Evolutionary conservation across 2,329 filamentous ascomycete genomes (phyloP), one percentile per base, ranked within the genome.

Genomic region (Fusarium stilboides): DNA sequence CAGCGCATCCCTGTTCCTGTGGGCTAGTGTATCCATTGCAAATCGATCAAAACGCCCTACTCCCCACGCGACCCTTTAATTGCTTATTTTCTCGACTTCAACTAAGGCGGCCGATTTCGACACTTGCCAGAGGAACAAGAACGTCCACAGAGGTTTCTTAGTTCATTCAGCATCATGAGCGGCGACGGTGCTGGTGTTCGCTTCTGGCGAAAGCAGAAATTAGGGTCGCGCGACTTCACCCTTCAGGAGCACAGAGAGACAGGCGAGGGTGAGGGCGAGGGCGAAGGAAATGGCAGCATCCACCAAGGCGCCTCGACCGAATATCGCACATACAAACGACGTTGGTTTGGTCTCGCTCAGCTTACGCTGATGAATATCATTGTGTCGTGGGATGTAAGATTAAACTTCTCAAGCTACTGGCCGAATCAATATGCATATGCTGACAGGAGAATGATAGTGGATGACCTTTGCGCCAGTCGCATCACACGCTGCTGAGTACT

Each of bases 341-440:
- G 96, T 44, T 99, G 94, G 90, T 92, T 97, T 78, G 96, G 96
- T 1, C 83, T 99, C 52, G 81, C 88, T 22, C 93, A 97, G 80
- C 81, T 98, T 76, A 91, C 94, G 8, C 80, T 98, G 74, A 84
- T 98, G 80, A 99, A 98, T 78, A 91, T 98, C 57, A 89, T 98
- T 64, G 91, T 97, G 42, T 97, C 93, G 76, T 98, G 95, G 95
- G 94, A 97, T 87, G 93, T 96, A 86, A 85, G 93, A 90, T 20
- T 46, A 44, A 34, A 51, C 51, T 55, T 54, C 52, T 26, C 43
- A 53, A 22, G 19, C 53, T 28, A 28, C 45, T 19, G 50, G 28
- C 33, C 12, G 22, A 56, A 62, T 47, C 24, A 56, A 52, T 24
- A 57, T 56, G 22, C 46, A 47, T 20, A 53, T 58, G 44, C 60